Evolutionary conservation across 495 filamentous ascomycete genomes (phyloP).

Genomic region (Pyronema domesticum): DNA sequence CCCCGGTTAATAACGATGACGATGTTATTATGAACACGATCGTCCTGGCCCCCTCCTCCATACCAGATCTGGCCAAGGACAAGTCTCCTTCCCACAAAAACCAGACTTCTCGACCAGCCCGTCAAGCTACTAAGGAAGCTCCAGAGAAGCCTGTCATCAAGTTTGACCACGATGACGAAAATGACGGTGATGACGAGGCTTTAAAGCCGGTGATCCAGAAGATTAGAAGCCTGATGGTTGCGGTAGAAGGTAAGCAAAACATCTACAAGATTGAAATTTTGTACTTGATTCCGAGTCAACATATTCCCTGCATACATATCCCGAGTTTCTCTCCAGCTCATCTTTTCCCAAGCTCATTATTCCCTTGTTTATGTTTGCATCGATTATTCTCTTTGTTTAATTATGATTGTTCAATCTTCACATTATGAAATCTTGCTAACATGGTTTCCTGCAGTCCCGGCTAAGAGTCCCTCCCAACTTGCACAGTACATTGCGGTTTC

Average conservation of each 20-base stretch:
- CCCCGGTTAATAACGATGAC: too few species aligned
- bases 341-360: neutral
- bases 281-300: neutral
- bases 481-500: too few species aligned
- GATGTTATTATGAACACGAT: too few species aligned
- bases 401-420: neutral
- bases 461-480: too few species aligned
- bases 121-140: too few species aligned
- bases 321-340: neutral
- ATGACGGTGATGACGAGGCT: conserved; percentile 10
- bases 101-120: too few species aligned
- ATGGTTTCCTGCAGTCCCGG: too few species aligned
- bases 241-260: conserved; percentile 12
- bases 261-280: neutral
- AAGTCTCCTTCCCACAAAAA: too few species aligned
- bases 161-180: neutral
- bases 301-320: neutral
- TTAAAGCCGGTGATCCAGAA: neutral
- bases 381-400: neutral
- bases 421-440: neutral
- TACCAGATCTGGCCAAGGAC: too few species aligned
- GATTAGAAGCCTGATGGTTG: conserved; percentile 17
- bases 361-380: neutral
- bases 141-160: too few species aligned
- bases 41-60: too few species aligned